Percentiles rank a stretch among this genome's conserved stretches.
These are phyloP conservation scores for Mycogone perniciosa DNA, from an alignment of 2,329 filamentous ascomycete species.

Conservation along the genomic window DNA sequence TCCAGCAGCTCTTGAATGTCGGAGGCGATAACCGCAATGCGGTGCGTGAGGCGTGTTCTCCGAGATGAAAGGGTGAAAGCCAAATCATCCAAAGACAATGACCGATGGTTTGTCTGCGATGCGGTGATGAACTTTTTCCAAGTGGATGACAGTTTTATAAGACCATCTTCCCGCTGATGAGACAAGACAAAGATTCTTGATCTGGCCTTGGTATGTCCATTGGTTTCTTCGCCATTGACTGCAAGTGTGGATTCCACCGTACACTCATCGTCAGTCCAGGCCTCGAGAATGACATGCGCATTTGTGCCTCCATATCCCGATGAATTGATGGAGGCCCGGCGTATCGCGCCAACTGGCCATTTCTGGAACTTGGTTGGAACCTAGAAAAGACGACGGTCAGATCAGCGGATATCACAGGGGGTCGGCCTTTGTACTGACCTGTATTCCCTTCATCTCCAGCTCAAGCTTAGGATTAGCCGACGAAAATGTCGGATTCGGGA, in stretches of 20 bases:
- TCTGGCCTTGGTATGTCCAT: background rate
- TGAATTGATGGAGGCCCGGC: slow-evolving; percentile 18
- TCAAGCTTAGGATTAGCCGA: slow-evolving; percentile 3
- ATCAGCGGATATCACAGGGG: background rate
- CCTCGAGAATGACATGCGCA: slow-evolving; percentile 18
- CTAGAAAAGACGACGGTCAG: slow-evolving; percentile 5
- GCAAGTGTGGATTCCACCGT: background rate
- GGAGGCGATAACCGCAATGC: slow-evolving; percentile 6
- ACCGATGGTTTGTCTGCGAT: slow-evolving; percentile 1
- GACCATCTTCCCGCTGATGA: slow-evolving; percentile 8
- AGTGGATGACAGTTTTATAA: slow-evolving; percentile 1
- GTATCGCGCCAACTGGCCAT: slow-evolving; percentile 12
- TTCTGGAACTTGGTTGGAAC: slow-evolving; percentile 13
- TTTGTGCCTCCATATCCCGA: slow-evolving; percentile 20
- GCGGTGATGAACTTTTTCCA: slow-evolving; percentile 6
- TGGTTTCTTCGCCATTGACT: background rate
- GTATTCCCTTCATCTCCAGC: background rate
- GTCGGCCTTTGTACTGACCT: background rate
- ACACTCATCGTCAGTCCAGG: slow-evolving; percentile 1
- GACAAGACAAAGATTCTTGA: slow-evolving; percentile 8
- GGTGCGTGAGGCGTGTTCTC: slow-evolving; percentile 3
- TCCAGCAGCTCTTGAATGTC: slow-evolving; percentile 4
- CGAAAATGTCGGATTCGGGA: slow-evolving; percentile 8
- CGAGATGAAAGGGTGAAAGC: slow-evolving; percentile 8
- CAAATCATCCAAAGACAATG: slow-evolving; percentile 6